A percentile compares a stretch with the other conserved stretches of the same genome.
These are phyloP conservation scores for Urostyla sp. DNA, from an alignment of 73 alveolate species.

Conservation along the genomic window DNA sequence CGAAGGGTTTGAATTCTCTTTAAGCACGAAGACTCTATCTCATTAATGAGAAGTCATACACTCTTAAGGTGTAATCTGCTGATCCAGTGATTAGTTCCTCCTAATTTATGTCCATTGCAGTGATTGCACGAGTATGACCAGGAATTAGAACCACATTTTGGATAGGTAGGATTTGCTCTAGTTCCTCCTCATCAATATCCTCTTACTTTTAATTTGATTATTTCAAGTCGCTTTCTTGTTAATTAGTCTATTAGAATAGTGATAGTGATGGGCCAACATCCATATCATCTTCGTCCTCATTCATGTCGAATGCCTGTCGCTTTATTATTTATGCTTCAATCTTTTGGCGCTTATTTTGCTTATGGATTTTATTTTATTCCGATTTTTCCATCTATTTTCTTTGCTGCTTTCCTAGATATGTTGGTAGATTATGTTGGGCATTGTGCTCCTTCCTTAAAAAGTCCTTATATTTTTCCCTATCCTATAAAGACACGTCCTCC, in stretches of 20 bases:
- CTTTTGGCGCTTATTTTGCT: slow-evolving; percentile 28
- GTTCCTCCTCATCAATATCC: slow-evolving; percentile 2
- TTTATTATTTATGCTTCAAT: neutral
- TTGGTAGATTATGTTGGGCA: slow-evolving; percentile 3
- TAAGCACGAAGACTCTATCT: slow-evolving; percentile 56
- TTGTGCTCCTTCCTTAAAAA: neutral
- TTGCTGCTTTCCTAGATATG: slow-evolving; percentile 2
- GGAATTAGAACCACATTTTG: slow-evolving; percentile 60
- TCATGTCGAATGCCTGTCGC: slow-evolving; percentile 36
- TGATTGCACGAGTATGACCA: slow-evolving; percentile 68
- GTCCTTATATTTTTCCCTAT: neutral
- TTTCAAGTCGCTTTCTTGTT: neutral
- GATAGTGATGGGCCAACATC: slow-evolving; percentile 32
- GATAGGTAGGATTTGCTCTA: slow-evolving; percentile 51
- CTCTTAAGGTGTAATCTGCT: slow-evolving; percentile 64
- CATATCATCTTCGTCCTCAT: slow-evolving; percentile 44
- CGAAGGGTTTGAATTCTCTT: slow-evolving; percentile 74
- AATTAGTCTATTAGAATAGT: slow-evolving; percentile 14
- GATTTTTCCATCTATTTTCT: slow-evolving; percentile 15
- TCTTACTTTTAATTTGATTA: neutral
- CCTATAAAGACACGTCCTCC: neutral
- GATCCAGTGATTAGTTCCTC: slow-evolving; percentile 72
- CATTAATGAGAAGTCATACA: slow-evolving; percentile 84
- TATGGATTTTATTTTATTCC: slow-evolving; percentile 9
- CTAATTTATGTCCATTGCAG: slow-evolving; percentile 67